Evolutionary conservation across 805 yeast species (phyloP).

Genomic region (Metschnikowia arizonensis): DNA sequence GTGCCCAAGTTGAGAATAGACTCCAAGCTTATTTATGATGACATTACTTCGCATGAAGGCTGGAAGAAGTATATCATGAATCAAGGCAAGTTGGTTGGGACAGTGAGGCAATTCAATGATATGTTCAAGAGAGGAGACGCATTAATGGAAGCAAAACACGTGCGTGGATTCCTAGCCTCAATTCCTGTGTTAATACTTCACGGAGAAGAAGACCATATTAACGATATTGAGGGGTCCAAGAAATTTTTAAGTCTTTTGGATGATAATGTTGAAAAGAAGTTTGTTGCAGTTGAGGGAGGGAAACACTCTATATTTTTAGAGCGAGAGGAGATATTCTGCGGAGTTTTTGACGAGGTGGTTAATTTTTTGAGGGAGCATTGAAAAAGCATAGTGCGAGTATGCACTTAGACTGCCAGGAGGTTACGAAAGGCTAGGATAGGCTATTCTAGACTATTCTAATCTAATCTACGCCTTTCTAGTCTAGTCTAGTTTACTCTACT

Average conservation of each 20-base stretch:
- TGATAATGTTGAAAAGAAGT: slow-evolving; percentile 30
- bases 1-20: slow-evolving; percentile 51
- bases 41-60: slow-evolving; percentile 46
- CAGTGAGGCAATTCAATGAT: slow-evolving; percentile 59
- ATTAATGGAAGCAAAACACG: slow-evolving; percentile 37
- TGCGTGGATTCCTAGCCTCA: slow-evolving; percentile 32
- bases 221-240: slow-evolving; percentile 47
- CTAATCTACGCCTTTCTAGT: no score
- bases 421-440: no score
- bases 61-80: slow-evolving; percentile 44
- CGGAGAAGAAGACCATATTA: slow-evolving; percentile 61
- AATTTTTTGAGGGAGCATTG: slow-evolving; percentile 25
- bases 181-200: slow-evolving; percentile 56
- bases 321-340: slow-evolving; percentile 36
- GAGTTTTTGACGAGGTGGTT: slow-evolving; percentile 32
- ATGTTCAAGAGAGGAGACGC: slow-evolving; percentile 60
- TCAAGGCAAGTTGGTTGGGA: slow-evolving; percentile 41
- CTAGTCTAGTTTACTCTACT: no score
- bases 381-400: slow-evolving; percentile 1
- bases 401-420: background rate
- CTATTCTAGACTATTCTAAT: no score
- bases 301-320: slow-evolving; percentile 48
- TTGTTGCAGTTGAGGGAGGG: slow-evolving; percentile 30
- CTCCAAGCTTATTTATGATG: slow-evolving; percentile 52
- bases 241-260: slow-evolving; percentile 36